phyloP scores from a whole-genome alignment of 805 yeast species.

The Lachancea lanzarotensis region DNA sequence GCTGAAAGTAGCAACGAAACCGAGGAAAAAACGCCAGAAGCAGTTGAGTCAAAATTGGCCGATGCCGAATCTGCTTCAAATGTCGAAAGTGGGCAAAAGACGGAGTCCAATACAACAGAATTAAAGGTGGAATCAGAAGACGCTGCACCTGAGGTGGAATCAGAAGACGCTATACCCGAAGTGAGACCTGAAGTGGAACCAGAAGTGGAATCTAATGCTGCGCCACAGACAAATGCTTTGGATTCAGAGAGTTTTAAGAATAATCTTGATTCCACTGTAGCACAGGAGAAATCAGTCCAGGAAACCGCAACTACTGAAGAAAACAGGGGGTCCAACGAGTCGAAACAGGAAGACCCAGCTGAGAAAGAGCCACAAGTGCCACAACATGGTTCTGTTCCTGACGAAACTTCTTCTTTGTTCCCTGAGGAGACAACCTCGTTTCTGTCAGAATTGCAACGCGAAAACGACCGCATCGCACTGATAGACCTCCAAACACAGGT shows the following conservation, averaged over 20 bases:
- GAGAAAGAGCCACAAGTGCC: not conserved
- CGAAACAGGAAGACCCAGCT: not conserved
- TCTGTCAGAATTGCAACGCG: constrained; percentile 26
- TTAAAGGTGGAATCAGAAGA: not conserved
- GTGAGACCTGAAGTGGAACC: not conserved
- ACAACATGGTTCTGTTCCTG: not conserved
- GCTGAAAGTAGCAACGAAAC: not conserved
- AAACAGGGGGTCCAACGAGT: not conserved
- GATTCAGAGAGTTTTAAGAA: too few relatives aligned
- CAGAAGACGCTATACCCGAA: not conserved
- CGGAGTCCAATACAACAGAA: not conserved
- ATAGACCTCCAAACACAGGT: constrained; percentile 34
- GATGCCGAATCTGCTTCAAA: too few relatives aligned
- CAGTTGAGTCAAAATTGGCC: too few relatives aligned
- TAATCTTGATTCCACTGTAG: too few relatives aligned
- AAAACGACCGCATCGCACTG: constrained; percentile 33
- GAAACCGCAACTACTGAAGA: too few relatives aligned
- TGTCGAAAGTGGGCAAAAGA: too few relatives aligned
- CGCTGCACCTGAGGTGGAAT: not conserved
- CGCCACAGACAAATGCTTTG: too few relatives aligned
- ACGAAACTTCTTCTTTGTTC: constrained; percentile 1
- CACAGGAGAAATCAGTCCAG: too few relatives aligned
- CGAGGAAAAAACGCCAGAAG: not conserved
- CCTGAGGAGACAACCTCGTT: constrained; percentile 22
- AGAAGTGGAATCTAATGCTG: not conserved